Percentiles rank a stretch among this genome's conserved stretches.
Conservation (phyloP, 352 stramenopile genomes). For the Phytophthora agathidicida region DNA sequence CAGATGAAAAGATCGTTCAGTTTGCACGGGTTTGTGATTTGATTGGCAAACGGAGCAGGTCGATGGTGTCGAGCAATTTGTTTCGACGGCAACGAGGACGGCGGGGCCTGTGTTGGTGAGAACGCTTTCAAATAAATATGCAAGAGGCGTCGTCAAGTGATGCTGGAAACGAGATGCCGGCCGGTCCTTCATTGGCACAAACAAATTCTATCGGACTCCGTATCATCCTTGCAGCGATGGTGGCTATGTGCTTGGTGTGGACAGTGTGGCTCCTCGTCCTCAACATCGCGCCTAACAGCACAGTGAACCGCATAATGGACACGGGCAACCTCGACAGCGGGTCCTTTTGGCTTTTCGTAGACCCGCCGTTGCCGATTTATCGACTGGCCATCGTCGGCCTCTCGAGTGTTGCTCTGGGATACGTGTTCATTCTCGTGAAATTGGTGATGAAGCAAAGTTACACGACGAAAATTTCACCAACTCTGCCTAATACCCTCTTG, state of each 20-base stretch:
- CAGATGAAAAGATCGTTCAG: too few relatives aligned
- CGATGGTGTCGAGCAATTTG: too few relatives aligned
- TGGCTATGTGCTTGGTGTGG: neutral
- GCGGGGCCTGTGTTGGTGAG: neutral
- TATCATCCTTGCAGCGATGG: neutral
- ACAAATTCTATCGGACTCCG: neutral
- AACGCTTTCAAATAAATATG: too few relatives aligned
- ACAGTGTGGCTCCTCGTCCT: neutral
- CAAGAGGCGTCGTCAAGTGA: neutral
- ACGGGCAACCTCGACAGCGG: neutral
- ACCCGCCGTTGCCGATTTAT: neutral
- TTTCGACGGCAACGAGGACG: neutral
- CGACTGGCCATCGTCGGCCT: neutral
- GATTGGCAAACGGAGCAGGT: too few relatives aligned
- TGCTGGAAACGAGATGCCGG: neutral
- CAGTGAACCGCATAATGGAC: neutral
- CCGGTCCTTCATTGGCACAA: neutral
- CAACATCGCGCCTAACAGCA: neutral
- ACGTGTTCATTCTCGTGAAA: neutral
- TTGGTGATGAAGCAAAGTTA: neutral
- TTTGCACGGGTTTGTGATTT: too few relatives aligned
- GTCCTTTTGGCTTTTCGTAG: constrained; percentile 1
- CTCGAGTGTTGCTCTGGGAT: neutral
- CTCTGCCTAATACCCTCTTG: neutral
- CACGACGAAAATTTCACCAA: neutral